Base-by-base conservation (phyloP, 345 rosid species). In the Citropsis articulata region DNA sequence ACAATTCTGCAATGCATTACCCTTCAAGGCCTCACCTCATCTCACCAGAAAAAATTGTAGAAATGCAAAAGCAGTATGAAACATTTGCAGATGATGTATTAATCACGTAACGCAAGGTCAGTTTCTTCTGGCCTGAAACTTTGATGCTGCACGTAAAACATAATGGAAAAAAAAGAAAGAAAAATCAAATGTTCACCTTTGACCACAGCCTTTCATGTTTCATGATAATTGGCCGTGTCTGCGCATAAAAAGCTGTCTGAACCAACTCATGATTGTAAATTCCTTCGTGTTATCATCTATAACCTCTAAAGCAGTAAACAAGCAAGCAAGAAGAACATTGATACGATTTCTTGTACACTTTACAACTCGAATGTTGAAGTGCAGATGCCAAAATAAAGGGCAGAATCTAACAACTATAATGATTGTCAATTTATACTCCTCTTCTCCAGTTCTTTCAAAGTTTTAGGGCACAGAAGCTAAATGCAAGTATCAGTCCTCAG, bases 351-450 rank as follows among this genome's bases (percentile, higher is more conserved):
- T 38, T 70, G 63, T 16, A 36, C 69, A 10, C 57, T 67, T 66
- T 59, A 75, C 70, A 77, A 18, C 27, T 7, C 27, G 40, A 48
- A 77, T 19, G 55, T 18, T 28, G 69, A 30, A 38, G 56, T 19
- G 73, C 24, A 30, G 56, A 35, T 19, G 63, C 25, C 33, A 68
- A 48, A 21, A 6, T 24, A 68, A 59, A 30, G 28, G 67, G 25
- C 22, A 45, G 31, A 61, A 67, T 24, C 73, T 53, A 71, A 48
- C 63, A 78, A 76, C 83, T 80, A 86, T 73, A 61, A 73, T 81
- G 62, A 73, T 33, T 30, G 81, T 81, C 80, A 77, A 81, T 83
- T 82, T 78, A 81, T 79, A 81, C 84, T 86, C 79, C 75, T 75
- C 69, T 81, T 59, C 72, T 68, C 56, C 81, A 72, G 66, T 70